A percentile compares a stretch with the other conserved stretches of the same genome.
These are phyloP conservation scores for Aspergillus floridensis DNA, from an alignment of 2,329 filamentous ascomycete species.

Conservation along the genomic window DNA sequence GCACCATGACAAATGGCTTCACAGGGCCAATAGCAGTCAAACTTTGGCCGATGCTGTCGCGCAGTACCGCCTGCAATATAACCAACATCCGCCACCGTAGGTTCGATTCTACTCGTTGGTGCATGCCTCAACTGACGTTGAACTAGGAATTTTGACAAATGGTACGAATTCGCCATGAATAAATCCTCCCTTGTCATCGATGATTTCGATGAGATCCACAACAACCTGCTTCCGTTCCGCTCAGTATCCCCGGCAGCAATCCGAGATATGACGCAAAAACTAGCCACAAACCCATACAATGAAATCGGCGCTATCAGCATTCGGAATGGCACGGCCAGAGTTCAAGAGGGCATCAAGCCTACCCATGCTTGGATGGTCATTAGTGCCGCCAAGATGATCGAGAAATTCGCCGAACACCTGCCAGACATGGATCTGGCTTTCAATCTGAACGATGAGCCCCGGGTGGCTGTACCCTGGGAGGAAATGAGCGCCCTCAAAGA, in stretches of 20 bases:
- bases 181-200: slow-evolving; percentile 56
- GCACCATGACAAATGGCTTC: slow-evolving; percentile 50
- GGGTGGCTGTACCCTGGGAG: slow-evolving; percentile 55
- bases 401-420: slow-evolving; percentile 52
- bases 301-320: slow-evolving; percentile 57
- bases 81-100: slow-evolving; percentile 55
- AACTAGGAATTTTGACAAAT: slow-evolving; percentile 54
- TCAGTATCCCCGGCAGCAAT: slow-evolving; percentile 52
- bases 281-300: slow-evolving; percentile 55
- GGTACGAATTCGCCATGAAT: slow-evolving; percentile 56
- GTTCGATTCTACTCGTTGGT: slow-evolving; percentile 11
- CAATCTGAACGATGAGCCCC: slow-evolving; percentile 61
- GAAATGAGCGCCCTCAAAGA: slow-evolving; percentile 38
- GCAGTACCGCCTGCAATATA: slow-evolving; percentile 54
- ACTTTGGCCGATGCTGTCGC: slow-evolving; percentile 50
- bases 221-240: slow-evolving; percentile 57
- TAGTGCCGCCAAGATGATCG: slow-evolving; percentile 54
- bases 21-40: slow-evolving; percentile 48
- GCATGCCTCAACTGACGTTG: slow-evolving; percentile 2
- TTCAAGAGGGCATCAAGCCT: slow-evolving; percentile 51
- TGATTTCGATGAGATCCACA: slow-evolving; percentile 59
- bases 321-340: slow-evolving; percentile 51
- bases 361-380: slow-evolving; percentile 61
- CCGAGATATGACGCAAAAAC: slow-evolving; percentile 51
- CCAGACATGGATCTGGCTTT: slow-evolving; percentile 64